Conservation (phyloP, 1,284 basidiomycete genomes). For the Fomitiporia mediterranea region DNA sequence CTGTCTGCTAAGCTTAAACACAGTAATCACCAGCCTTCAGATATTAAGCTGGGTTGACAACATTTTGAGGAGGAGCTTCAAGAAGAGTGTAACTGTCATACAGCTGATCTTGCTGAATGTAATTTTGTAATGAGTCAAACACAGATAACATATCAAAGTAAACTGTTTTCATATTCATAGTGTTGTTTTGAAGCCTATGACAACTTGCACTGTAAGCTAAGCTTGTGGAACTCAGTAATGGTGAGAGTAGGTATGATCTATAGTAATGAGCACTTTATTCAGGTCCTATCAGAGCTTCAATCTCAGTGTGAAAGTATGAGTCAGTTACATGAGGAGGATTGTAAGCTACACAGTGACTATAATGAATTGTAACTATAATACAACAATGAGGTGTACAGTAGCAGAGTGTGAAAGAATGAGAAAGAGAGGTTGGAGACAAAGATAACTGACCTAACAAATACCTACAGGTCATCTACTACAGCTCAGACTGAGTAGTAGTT, state of each 20-base stretch:
- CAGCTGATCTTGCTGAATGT: conserved; percentile 70
- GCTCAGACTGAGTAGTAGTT: conserved; percentile 76
- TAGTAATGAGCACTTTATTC: background rate
- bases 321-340: conserved; percentile 71
- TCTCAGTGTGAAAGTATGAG: conserved; percentile 72
- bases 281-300: conserved; percentile 51
- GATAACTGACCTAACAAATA: conserved; percentile 70
- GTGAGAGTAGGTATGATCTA: conserved; percentile 32
- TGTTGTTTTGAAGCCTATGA: conserved; percentile 5
- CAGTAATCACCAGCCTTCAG: conserved; percentile 60
- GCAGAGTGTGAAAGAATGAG: conserved; percentile 80
- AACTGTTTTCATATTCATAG: conserved; percentile 5
- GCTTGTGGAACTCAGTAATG: conserved; percentile 72
- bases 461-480: conserved; percentile 69
- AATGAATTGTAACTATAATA: conserved; percentile 72
- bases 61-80: conserved; percentile 69
- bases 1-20: conserved; percentile 64
- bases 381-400: conserved; percentile 75
- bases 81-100: conserved; percentile 70
- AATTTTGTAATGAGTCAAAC: conserved; percentile 76
- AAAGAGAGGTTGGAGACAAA: conserved; percentile 81
- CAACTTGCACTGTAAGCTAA: conserved; percentile 43
- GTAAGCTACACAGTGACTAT: conserved; percentile 70
- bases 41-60: conserved; percentile 57
- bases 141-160: conserved; percentile 79